A percentile compares a stretch with the other conserved stretches of the same genome.
Conservation (phyloP, 2,329 filamentous ascomycete species). For the Colletotrichum karsti region DNA sequence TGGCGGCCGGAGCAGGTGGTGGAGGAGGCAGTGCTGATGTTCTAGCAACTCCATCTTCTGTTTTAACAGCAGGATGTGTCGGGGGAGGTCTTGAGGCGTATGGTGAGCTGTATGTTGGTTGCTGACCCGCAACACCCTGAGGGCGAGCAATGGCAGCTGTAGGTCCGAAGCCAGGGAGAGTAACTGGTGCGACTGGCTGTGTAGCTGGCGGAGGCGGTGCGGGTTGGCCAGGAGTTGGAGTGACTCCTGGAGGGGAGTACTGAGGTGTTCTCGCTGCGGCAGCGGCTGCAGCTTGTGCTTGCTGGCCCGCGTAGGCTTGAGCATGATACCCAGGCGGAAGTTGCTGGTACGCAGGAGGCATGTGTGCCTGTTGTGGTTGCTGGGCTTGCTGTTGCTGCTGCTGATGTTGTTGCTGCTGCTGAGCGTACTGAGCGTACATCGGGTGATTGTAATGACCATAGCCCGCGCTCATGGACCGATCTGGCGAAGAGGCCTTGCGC, state of each 20-base stretch:
- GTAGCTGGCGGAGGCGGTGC: slow-evolving; percentile 32
- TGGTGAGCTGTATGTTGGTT: slow-evolving; percentile 39
- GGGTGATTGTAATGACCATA: slow-evolving; percentile 37
- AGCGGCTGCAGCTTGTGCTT: slow-evolving; percentile 4
- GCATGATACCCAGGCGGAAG: slow-evolving; percentile 43
- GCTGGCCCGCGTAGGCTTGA: slow-evolving; percentile 12
- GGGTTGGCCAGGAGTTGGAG: slow-evolving; percentile 28
- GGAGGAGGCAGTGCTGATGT: slow-evolving; percentile 7
- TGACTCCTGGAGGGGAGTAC: slow-evolving; percentile 25
- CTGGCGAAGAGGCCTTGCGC: slow-evolving; percentile 62
- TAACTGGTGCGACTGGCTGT: slow-evolving; percentile 34
- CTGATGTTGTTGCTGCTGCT: slow-evolving; percentile 30
- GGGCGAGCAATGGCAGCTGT: slow-evolving; percentile 29
- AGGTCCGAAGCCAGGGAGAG: slow-evolving; percentile 35
- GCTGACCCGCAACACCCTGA: slow-evolving; percentile 32
- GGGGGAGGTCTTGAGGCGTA: slow-evolving; percentile 38
- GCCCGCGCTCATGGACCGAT: slow-evolving; percentile 50
- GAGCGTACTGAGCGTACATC: slow-evolving; percentile 36
- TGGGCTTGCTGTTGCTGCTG: slow-evolving; percentile 35
- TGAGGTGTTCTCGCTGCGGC: slow-evolving; percentile 21
- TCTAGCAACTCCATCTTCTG: slow-evolving; percentile 28
- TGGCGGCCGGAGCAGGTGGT: slow-evolving; percentile 18
- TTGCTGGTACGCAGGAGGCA: slow-evolving; percentile 45
- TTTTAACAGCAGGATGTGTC: slow-evolving; percentile 28
- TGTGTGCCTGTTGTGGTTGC: slow-evolving; percentile 37